Conservation (phyloP, 1,284 basidiomycete species). For the Sphagnurus paluster region DNA sequence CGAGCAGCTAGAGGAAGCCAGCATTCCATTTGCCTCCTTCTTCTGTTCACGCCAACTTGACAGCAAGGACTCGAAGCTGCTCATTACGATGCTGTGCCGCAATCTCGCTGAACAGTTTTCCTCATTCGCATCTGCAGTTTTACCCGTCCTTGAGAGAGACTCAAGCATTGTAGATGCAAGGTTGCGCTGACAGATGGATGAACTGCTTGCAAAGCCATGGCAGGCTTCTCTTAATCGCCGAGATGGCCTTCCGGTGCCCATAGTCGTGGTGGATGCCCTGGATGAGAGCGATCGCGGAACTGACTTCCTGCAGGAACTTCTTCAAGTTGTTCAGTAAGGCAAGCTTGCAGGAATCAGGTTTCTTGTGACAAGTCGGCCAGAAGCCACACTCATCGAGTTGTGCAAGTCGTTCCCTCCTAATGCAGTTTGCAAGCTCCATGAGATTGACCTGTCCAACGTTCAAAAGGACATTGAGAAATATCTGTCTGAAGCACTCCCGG, state of each 20-base stretch:
- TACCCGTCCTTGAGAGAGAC: conserved; percentile 4
- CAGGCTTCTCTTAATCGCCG: conserved; percentile 9
- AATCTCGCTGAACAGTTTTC: conserved; percentile 20
- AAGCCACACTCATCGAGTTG: conserved; percentile 19
- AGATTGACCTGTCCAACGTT: conserved; percentile 14
- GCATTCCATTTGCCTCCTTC: conserved; percentile 4
- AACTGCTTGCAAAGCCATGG: conserved; percentile 18
- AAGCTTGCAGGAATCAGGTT: conserved; percentile 13
- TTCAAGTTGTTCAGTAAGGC: conserved; percentile 1
- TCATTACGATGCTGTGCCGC: conserved; percentile 21
- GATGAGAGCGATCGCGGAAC: conserved; percentile 22
- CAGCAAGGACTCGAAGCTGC: conserved; percentile 7
- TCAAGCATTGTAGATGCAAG: conserved; percentile 9
- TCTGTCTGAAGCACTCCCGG: background rate
- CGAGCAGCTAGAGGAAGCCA: conserved; percentile 14
- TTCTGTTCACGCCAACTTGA: conserved; percentile 21
- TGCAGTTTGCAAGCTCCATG: conserved; percentile 4
- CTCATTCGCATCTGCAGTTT: conserved; percentile 18
- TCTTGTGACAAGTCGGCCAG: conserved; percentile 14
- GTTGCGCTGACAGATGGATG: conserved; percentile 22
- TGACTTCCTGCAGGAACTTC: conserved; percentile 12
- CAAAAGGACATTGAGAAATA: conserved; percentile 14
- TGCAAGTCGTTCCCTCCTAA: conserved; percentile 6
- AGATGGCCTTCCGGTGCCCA: conserved; percentile 6
- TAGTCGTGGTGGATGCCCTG: conserved; percentile 24